Base-by-base conservation (phyloP, 108 stramenopile species). In the Pseudonitzschia delicatissima region DNA sequence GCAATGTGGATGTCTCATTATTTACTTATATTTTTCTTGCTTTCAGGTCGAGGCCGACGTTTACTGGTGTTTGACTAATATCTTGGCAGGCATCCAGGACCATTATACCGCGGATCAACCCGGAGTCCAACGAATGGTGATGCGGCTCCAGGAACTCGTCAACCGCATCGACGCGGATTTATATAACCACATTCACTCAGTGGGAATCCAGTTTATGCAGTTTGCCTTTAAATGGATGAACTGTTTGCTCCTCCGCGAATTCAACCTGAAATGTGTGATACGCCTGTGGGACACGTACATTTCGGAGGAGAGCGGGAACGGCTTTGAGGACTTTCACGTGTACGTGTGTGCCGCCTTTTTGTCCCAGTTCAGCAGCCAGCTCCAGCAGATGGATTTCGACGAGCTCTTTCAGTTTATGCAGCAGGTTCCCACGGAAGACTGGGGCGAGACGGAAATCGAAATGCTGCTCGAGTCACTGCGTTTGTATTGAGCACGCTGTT, bases 181-280 rank as follows among this genome's bases (percentile, higher is more conserved):
- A 25, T 86, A 88, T 51, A 23, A 67, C 7, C 93, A 98, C 80
- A 73, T 98, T 18, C 57, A 76, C 28, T 69, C 81, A 5, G 79
- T 78, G 31, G 89, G 90, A 7, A 82, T 98, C 52, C 84, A 89
- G 69, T 96, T 95, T 67, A 82, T 97, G 45, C 97, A 98, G 73
- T 97, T 99, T 71, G 90, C 95, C 53, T 97, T 98, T 78, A 96
- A 96, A 57, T 99, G 99, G 99, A 98, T 98, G 95, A 99, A 98
- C 82, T 98, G 98, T 71, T 71, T 98, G 45, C 77, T 99, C 58
- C 62, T 97, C 53, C 76, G 99, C 26, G 99, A 99, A 66, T 93
- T 98, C 59, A 78, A 81, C 44, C 61, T 96, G 35, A 28, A 57
- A 45, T 83, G 87, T 69, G 82, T 94, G 31, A 71, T 94, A 39